A percentile compares a stretch with the other conserved stretches of the same genome.
Conservation (phyloP, 768 basidiomycete genomes). For the Pleurotus salmoneostramineus region DNA sequence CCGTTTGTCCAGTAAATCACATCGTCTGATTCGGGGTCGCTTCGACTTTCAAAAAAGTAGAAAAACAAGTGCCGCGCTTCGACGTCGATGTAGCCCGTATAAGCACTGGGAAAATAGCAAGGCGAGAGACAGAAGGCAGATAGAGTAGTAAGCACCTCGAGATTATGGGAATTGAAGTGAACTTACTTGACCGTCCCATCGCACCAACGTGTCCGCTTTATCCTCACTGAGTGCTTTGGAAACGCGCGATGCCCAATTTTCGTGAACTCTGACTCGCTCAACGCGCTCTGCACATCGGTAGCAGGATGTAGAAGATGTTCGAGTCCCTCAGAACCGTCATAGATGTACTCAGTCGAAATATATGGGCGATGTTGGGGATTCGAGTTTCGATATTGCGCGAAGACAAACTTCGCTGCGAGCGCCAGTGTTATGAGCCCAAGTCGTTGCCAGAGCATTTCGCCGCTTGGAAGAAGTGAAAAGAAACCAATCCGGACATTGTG, state of each 20-base stretch:
- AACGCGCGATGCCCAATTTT: constrained; percentile 37
- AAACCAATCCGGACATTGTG: too few relatives aligned
- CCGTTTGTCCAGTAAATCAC: constrained; percentile 56
- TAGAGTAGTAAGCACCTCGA: too few relatives aligned
- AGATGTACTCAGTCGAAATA: too few relatives aligned
- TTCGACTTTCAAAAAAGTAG: constrained; percentile 75
- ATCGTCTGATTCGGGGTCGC: constrained; percentile 53
- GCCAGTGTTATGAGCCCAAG: too few relatives aligned
- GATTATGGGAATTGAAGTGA: too few relatives aligned
- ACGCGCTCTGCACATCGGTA: neutral
- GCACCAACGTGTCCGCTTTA: constrained; percentile 36
- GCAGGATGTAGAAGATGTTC: neutral
- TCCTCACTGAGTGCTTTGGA: constrained; percentile 36
- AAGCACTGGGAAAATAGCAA: constrained; percentile 30
- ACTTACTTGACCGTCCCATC: constrained; percentile 34
- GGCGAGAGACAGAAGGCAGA: too few relatives aligned
- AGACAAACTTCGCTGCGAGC: too few relatives aligned
- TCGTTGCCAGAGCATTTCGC: too few relatives aligned
- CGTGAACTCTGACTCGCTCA: neutral
- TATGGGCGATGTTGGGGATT: too few relatives aligned
- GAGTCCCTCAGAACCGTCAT: neutral
- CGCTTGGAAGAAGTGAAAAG: too few relatives aligned
- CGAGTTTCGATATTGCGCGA: too few relatives aligned
- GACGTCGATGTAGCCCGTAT: constrained; percentile 67
- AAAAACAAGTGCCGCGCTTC: constrained; percentile 64